Evolutionary conservation across 1,284 basidiomycete genomes (phyloP).

Genomic region (Boletus semigastroideus): DNA sequence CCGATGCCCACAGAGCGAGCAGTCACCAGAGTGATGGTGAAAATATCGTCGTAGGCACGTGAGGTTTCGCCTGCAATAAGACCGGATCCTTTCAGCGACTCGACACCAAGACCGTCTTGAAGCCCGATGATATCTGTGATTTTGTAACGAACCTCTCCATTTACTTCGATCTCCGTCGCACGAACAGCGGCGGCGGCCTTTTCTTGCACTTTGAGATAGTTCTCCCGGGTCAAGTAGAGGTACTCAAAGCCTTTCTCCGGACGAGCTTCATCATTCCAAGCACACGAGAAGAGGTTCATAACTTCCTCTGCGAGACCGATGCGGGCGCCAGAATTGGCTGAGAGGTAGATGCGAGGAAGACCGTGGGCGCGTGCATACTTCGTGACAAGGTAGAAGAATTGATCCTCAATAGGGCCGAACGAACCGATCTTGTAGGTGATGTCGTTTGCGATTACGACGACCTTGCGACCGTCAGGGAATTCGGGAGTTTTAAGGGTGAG

Average conservation of each 20-base stretch:
- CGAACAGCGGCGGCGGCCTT: constrained; percentile 78
- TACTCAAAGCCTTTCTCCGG: constrained; percentile 98
- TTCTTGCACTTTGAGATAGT: constrained; percentile 80
- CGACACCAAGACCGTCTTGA: constrained; percentile 97
- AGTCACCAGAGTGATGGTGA: constrained; percentile 98
- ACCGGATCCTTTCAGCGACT: constrained; percentile 94
- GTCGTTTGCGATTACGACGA: constrained; percentile 95
- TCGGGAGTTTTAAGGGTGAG: constrained; percentile 94
- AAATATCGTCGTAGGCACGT: constrained; percentile 97
- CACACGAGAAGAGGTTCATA: constrained; percentile 85
- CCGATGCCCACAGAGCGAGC: constrained; percentile 99
- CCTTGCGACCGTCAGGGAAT: constrained; percentile 85
- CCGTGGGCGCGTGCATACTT: constrained; percentile 90
- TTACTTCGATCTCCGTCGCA: constrained; percentile 82
- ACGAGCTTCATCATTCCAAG: constrained; percentile 80
- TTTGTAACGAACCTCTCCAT: constrained; percentile 88
- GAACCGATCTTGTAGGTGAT: constrained; percentile 99
- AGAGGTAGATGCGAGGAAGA: constrained; percentile 94
- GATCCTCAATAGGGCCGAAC: constrained; percentile 94
- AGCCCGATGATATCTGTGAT: constrained; percentile 96
- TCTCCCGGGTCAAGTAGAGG: constrained; percentile 90
- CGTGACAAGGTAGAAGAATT: constrained; percentile 95
- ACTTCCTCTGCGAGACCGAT: constrained; percentile 96
- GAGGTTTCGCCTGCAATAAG: constrained; percentile 99
- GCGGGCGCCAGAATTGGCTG: constrained; percentile 97